Evolutionary conservation across 1,139 yeast genomes (phyloP), one percentile per base, ranked within the genome.

Genomic region (Kluyveromyces sp.): DNA sequence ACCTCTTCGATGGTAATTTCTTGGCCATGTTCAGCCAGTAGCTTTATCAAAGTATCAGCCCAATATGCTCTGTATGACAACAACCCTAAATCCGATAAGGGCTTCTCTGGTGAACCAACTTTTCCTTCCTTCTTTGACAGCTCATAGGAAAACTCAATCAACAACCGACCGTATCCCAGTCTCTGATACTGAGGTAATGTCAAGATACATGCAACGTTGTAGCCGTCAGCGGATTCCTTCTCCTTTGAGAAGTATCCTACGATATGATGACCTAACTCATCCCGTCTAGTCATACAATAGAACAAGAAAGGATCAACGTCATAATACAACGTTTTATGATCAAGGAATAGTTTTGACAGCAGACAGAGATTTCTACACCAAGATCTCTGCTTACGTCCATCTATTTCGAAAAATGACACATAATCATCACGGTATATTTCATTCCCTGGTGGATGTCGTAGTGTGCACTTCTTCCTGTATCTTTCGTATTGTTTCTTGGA

Each of bases 191-290:
- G 95, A 2, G 99, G 99, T 41, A 92, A 66, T 0, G 97, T 89
- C 54, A 94, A 69, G 60, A 92, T 92, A 78, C 99, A 92, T 0
- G 98, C 98, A 32, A 92, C 94, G 58, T 92, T 92, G 67, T 89
- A 92, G n/a, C 82, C 83, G 58, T 92, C 97, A 0, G 95, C 94
- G 52, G 89, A 80, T 65, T 89, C 97, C 64, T 92, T 92, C 64
- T 92, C 99, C 57, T 92, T 92, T 2, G 97, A 89, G 59, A 92
- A 92, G 61, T 85, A 92, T 0, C 99, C 99, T 11, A 92, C 96
- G 42, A 92, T 70, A 65, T 92, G 97, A 63, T 89, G 96, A 2
- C 98, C 96, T 52, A 78, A 75, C 48, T 82, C 86, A 53, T 89
- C 94, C 49, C 86, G 75, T 49, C 80, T 75, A 0, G 97, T 88